Base-by-base conservation (phyloP, 2,329 filamentous ascomycete species). In the Aspergillus luchuensis region DNA sequence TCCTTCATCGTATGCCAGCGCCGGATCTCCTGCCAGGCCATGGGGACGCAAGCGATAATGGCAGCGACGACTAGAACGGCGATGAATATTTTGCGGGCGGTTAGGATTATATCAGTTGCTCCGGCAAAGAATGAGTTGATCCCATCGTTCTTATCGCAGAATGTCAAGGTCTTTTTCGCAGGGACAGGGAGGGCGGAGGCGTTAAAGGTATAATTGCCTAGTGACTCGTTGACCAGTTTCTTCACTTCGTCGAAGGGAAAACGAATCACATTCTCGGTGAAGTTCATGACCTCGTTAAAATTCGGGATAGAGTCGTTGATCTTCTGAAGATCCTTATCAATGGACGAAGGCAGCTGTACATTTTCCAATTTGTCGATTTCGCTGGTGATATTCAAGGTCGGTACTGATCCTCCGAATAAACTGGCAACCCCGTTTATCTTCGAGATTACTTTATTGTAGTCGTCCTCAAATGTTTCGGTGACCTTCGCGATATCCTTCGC, bases 71-170 rank as follows among this genome's bases (percentile, higher is more conserved):
- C 78, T 39, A 98, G 82, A 15, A 92, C 83, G n/a, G 84, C 87
- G 56, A 96, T 84, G 72, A 96, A 92, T 51, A 89, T 85, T 62
- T 88, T 91, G 70, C 87, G 87, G 50, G 91, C 90, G 19, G 85
- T 84, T 57, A 83, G 78, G n/a, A 89, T 85, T 48, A 92, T 81
- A 25, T 85, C 78, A 54, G 87, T 86, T 1, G 98, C 81, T 11
- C 82, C 82, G 59, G 88, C 80, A 76, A 99, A 99, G 81, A 98
- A 98, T 65, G 88, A 82, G 71, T 89, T 87, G 76, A 99, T 90
- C 33, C 85, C 87, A 66, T 91, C 85, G 77, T 95, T 92, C 72
- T 92, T 87, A 45, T 91, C 91, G 80, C 95, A 99, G 79, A 99
- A 98, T 0, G 85, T 89, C 56, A 99, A 82, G 39, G 87, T 80